Evolutionary conservation across 2,329 filamentous ascomycete species (phyloP).

Genomic region (Geoglossum cookeanum): DNA sequence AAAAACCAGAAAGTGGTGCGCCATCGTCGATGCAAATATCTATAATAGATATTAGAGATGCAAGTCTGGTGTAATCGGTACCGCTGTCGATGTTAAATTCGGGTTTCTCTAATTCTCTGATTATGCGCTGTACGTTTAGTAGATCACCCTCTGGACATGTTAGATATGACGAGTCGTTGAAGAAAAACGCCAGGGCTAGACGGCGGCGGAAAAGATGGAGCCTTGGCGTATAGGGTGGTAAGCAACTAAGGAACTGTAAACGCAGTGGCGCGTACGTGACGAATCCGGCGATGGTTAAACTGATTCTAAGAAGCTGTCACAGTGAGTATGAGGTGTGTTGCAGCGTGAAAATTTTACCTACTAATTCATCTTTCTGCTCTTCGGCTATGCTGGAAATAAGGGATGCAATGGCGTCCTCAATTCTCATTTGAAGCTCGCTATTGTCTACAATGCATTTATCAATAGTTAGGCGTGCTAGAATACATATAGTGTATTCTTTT

Average conservation of each 20-base stretch:
- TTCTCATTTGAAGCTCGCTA: conserved; percentile 3
- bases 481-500: conserved; percentile 6
- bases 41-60: conserved; percentile 46
- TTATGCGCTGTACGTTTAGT: conserved; percentile 23
- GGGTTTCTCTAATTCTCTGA: conserved; percentile 26
- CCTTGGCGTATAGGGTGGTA: conserved; percentile 33
- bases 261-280: conserved; percentile 33
- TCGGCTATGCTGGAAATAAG: conserved; percentile 2
- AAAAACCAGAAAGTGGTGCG: conserved; percentile 14
- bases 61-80: conserved; percentile 51
- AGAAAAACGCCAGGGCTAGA: conserved; percentile 45
- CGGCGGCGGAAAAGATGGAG: conserved; percentile 44
- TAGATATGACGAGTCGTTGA: conserved; percentile 26
- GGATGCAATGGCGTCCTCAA: conserved; percentile 7
- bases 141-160: conserved; percentile 22
- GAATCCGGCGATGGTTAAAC: conserved; percentile 13
- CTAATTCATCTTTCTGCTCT: background rate
- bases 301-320: conserved; percentile 14
- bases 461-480: conserved; percentile 10
- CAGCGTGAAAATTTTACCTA: background rate
- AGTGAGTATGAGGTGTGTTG: conserved; percentile 2
- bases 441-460: conserved; percentile 6
- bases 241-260: conserved; percentile 35
- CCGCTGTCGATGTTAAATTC: conserved; percentile 33
- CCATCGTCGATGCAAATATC: conserved; percentile 58